Conservation (phyloP, 1,139 yeast species). For the Debaryomyces udenii region DNA sequence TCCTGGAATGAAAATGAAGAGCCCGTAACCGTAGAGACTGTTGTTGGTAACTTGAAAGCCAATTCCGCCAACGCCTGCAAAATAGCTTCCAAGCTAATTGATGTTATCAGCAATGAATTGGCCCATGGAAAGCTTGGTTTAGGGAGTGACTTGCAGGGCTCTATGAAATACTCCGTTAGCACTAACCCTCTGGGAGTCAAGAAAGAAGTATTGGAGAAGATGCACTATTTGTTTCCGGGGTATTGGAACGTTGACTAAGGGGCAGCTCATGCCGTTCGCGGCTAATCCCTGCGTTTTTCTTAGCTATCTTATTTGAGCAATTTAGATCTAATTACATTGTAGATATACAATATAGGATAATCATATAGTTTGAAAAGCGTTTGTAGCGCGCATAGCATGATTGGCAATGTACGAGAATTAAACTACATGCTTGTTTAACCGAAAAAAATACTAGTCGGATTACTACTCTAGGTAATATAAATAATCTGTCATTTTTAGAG, state of each 20-base stretch:
- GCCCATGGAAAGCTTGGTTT: constrained; percentile 52
- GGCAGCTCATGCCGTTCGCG: no score
- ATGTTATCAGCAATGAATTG: constrained; percentile 64
- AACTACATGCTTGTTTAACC: no score
- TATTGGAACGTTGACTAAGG: constrained; percentile 61
- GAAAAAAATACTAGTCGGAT: no score
- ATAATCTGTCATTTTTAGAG: no score
- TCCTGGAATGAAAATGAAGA: constrained; percentile 97
- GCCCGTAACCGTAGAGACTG: constrained; percentile 96
- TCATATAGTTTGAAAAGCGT: no score
- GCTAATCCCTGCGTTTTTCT: constrained; percentile 1
- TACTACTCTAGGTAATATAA: no score
- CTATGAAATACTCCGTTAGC: constrained; percentile 80
- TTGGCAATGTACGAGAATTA: no score
- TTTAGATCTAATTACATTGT: no score
- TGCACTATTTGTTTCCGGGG: constrained; percentile 91
- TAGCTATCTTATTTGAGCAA: no score
- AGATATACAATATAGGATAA: no score
- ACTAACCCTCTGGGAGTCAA: constrained; percentile 79
- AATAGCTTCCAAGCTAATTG: constrained; percentile 71
- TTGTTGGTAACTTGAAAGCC: constrained; percentile 85
- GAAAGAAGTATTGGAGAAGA: constrained; percentile 70
- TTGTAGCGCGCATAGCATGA: no score
- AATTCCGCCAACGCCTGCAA: constrained; percentile 84
- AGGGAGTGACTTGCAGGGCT: constrained; percentile 71